Percentiles rank a stretch among this genome's conserved stretches.
Evolutionary conservation across 1,284 basidiomycete species (phyloP).

Genomic region (Clitocybe nebularis): DNA sequence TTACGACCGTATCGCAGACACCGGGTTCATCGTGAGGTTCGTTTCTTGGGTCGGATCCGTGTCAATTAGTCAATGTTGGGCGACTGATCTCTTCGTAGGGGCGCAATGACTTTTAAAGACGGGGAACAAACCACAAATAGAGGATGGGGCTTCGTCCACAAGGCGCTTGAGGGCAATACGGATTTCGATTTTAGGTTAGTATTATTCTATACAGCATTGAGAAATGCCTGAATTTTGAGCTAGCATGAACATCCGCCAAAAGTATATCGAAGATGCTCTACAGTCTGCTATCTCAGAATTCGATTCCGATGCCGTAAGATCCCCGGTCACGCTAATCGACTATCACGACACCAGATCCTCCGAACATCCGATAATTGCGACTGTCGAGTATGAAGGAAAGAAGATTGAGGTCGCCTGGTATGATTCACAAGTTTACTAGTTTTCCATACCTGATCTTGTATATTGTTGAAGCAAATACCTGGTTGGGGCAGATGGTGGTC

Average conservation of each 20-base stretch:
- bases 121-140: neutral
- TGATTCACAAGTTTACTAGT: neutral
- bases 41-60: neutral
- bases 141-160: neutral
- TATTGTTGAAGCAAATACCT: neutral
- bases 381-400: neutral
- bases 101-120: neutral
- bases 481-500: neutral
- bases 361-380: neutral
- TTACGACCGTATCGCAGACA: neutral
- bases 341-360: neutral
- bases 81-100: neutral
- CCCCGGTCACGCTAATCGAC: neutral
- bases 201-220: neutral
- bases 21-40: neutral
- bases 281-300: neutral
- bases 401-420: neutral
- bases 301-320: neutral
- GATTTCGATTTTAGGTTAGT: neutral
- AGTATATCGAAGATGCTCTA: neutral
- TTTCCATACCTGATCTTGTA: neutral
- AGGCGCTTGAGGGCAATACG: neutral
- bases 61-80: neutral
- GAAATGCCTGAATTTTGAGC: neutral
- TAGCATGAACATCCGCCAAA: slow-evolving; percentile 1